Conservation (phyloP, 139 green algal genomes). For the Astrephomene gubernaculifera region DNA sequence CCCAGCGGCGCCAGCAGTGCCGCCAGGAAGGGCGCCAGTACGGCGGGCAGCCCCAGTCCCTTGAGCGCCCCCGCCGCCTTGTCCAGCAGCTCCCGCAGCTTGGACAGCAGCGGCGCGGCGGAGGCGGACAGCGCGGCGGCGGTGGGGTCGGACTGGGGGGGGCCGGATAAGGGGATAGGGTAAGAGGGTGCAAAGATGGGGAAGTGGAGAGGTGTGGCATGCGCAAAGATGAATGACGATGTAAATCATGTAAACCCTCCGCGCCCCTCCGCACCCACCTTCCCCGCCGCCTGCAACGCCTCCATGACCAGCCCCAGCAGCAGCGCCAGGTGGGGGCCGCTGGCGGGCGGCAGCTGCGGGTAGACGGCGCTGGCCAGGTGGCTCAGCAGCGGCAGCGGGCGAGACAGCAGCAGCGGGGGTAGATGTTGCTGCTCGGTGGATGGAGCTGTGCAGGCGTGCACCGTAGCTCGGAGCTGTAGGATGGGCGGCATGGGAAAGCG, state of each 20-base stretch:
- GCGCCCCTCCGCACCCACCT: neutral
- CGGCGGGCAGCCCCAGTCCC: neutral
- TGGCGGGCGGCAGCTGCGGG: constrained; percentile 3
- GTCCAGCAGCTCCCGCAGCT: constrained; percentile 40
- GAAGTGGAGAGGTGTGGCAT: neutral
- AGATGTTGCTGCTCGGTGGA: too few relatives aligned
- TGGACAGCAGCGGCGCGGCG: neutral
- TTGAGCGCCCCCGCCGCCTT: constrained; percentile 28
- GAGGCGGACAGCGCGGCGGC: constrained; percentile 1
- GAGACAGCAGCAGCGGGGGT: neutral
- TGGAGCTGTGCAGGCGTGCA: too few relatives aligned
- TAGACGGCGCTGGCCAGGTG: constrained; percentile 7
- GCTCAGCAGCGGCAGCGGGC: constrained; percentile 5
- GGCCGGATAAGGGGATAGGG: too few relatives aligned
- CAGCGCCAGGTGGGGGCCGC: constrained; percentile 24
- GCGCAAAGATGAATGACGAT: neutral
- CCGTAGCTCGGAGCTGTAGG: constrained; percentile 11
- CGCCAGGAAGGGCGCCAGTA: constrained; percentile 11
- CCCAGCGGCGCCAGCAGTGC: constrained; percentile 16
- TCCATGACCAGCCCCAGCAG: constrained; percentile 14
- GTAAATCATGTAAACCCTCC: neutral
- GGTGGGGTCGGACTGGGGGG: neutral
- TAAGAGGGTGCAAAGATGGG: neutral
- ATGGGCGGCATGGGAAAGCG: neutral
- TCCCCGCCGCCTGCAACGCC: constrained; percentile 1